Evolutionary conservation across 768 basidiomycete genomes (phyloP), one percentile per base, ranked within the genome.

Genomic region (Pisolithus microcarpus): DNA sequence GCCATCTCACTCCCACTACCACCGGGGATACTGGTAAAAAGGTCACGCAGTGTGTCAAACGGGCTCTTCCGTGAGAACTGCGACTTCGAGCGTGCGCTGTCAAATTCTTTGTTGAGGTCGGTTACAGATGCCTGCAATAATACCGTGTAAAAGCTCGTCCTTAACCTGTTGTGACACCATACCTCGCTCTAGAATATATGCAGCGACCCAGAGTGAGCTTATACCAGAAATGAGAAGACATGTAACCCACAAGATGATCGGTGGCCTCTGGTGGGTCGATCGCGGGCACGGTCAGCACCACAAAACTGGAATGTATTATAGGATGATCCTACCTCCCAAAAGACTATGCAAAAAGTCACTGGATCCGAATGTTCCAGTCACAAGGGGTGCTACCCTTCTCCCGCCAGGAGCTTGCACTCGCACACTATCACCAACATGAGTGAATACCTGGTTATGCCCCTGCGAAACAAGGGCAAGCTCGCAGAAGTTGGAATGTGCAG

Each of bases 401-500:
- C 91, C 88, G 50, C 82, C 78, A 0, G 83, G 88, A 11, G 87
- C 81, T 48, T 82, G 81, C 30, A 95, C 72, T 36, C 82, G 76
- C 9, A 85, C 85, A 44, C 80, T 77, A 50, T 89, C 84, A 4
- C 94, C 94, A 30, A 95, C 88, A 58, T 97, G 93, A 26, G 80
- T 65, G 69, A 96, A 97, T 3, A 95, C 84, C 39, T 91, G 72
- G 0, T 65, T 56, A 63, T 92, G 72, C 0, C 93, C 94, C 71
- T 91, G 71, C 0, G 75, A 73, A 34, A 85, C 78, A 11, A 97
- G 78, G 0, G 81, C 75, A 9, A 95, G 74, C 66, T 96, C 92
- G 72, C 87, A 90, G 63, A 88, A 94, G 71, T 95, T 89, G 49
- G 85, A 87, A 64, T 96, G 93, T 0, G 92, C 90, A 3, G 89